Conservation (phyloP, 495 filamentous ascomycete genomes). For the Aspergillus haitiensis region DNA sequence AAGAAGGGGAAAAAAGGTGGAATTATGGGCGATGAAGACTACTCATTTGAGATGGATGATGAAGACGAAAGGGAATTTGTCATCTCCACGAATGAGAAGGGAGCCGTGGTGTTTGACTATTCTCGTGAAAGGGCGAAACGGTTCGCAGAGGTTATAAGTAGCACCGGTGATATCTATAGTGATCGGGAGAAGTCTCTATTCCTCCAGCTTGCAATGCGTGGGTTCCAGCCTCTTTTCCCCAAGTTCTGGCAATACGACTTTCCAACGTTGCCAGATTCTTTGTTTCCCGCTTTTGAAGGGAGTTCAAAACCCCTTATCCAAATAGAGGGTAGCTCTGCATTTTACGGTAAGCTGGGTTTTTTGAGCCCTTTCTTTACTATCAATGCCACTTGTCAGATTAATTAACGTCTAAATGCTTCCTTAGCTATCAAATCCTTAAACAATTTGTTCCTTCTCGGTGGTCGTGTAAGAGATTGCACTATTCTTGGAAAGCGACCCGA, state of each 20-base stretch:
- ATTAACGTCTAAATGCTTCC: too few relatives aligned
- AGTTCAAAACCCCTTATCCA: constrained; percentile 49
- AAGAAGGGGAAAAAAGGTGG: neutral
- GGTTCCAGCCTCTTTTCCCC: constrained; percentile 60
- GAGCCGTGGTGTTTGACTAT: constrained; percentile 31
- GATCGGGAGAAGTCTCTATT: constrained; percentile 56
- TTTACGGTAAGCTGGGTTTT: constrained; percentile 33
- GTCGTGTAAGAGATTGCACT: constrained; percentile 42
- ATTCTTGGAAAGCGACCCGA: constrained; percentile 31
- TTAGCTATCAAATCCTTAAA: constrained; percentile 41
- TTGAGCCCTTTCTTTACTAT: neutral
- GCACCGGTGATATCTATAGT: constrained; percentile 40
- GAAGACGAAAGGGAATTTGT: neutral
- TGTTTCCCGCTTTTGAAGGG: constrained; percentile 51
- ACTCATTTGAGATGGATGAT: neutral
- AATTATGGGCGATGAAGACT: neutral
- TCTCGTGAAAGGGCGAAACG: constrained; percentile 33
- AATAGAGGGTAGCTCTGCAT: constrained; percentile 33
- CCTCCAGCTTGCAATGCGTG: constrained; percentile 56
- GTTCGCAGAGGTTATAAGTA: constrained; percentile 27
- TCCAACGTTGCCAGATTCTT: constrained; percentile 53
- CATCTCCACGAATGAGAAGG: constrained; percentile 25
- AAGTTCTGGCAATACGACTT: constrained; percentile 61
- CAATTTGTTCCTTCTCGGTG: constrained; percentile 39
- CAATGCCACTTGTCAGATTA: neutral